A percentile compares a stretch with the other conserved stretches of the same genome.
Conservation (phyloP, 352 stramenopile genomes). For the Aphanomyces invadans region DNA sequence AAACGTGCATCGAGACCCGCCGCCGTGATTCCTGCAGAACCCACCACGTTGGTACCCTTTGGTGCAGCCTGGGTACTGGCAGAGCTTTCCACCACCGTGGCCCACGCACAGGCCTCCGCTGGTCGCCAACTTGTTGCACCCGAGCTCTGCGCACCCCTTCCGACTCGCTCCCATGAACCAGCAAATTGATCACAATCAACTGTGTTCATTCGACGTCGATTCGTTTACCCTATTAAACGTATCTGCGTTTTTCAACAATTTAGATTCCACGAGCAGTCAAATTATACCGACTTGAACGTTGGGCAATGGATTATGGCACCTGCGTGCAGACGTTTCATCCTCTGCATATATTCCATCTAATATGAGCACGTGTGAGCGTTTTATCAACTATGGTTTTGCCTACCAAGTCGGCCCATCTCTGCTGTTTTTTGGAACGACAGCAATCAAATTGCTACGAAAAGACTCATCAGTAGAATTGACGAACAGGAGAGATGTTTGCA, state of each 20-base stretch:
- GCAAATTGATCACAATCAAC: no score
- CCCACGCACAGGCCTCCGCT: slow-evolving; percentile 74
- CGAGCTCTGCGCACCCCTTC: slow-evolving; percentile 40
- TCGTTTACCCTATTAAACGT: background rate
- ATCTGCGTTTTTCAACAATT: background rate
- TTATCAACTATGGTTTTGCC: no score
- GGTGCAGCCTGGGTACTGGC: slow-evolving; percentile 49
- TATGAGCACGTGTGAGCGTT: no score
- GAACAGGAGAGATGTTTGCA: no score
- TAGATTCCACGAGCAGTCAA: background rate
- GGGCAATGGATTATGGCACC: no score
- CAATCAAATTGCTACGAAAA: no score
- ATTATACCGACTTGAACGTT: no score
- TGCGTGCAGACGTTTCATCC: no score
- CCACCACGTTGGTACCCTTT: slow-evolving; percentile 77
- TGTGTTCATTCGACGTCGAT: background rate
- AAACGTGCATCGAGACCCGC: slow-evolving; percentile 67
- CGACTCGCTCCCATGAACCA: slow-evolving; percentile 25
- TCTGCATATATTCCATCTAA: no score
- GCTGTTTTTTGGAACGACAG: no score
- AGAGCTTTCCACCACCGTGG: slow-evolving; percentile 79
- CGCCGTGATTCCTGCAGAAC: slow-evolving; percentile 65
- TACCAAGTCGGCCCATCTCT: no score
- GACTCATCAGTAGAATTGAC: no score
- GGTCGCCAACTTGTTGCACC: slow-evolving; percentile 67